Conservation (phyloP, 2,329 filamentous ascomycete species). For the Penicillium verrucosum region DNA sequence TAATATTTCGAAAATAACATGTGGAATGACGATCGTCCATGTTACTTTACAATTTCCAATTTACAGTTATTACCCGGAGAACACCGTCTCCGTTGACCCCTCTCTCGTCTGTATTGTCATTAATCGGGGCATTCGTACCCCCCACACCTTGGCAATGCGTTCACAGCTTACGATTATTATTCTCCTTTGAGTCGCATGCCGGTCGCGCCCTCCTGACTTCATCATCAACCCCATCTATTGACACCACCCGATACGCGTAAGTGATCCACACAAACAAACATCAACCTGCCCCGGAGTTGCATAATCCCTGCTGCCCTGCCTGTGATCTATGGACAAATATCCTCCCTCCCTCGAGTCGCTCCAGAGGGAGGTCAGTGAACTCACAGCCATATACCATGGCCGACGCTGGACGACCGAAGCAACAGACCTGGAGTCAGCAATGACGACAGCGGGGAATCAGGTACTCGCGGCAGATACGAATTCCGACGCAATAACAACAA, state of each 20-base stretch:
- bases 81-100: neutral
- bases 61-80: neutral
- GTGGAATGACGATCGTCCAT: neutral
- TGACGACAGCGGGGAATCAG: neutral
- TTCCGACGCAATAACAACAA: neutral
- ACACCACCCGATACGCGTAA: neutral
- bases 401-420: neutral
- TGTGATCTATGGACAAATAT: constrained; percentile 3
- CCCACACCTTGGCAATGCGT: constrained; percentile 6
- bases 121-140: neutral
- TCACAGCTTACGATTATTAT: neutral
- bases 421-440: neutral
- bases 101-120: constrained; percentile 5
- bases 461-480: neutral
- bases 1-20: neutral
- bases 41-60: neutral
- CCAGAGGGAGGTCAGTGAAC: neutral
- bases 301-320: neutral
- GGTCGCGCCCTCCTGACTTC: neutral
- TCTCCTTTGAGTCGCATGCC: neutral
- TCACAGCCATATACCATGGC: neutral
- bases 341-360: constrained; percentile 1
- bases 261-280: neutral
- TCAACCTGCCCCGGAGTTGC: neutral
- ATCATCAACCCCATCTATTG: neutral